Base-by-base conservation (phyloP, 495 filamentous ascomycete species). In the Lophiostoma macrostomum region DNA sequence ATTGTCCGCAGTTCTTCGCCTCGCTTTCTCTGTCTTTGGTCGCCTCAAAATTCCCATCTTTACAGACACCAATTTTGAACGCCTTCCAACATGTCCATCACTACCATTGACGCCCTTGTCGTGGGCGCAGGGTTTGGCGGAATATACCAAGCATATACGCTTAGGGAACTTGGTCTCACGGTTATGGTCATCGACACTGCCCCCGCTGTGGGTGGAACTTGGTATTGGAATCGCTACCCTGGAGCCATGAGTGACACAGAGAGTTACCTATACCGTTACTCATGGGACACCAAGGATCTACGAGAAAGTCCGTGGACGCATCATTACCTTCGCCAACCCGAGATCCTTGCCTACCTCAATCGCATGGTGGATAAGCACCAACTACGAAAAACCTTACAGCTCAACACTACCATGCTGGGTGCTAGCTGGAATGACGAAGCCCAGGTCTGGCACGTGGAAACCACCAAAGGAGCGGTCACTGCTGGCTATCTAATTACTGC, bases 241-340 rank as follows among this genome's bases (percentile, higher is more conserved):
- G 53, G 53, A 5, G 12, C 10, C 20, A 14, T 34, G 28, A n/a
- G 29, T 18, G 48, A 51, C 20, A 56, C 61, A 6, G 54, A 53
- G 36, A 50, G 43, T 38, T 50, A 30, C 34, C 25, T 50, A 19
- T 65, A 65, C 37, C 44, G 52, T 11, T 66, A 47, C 50, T 60
- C 58, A n/a, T 64, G 50, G 51, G 61, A 64, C 44, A 39, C 28
- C 12, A 58, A 64, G 16, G 52, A 61, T 31, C 38, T 64, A 4
- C 13, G 43, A 14, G 38, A 30, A 13, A 61, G 61, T 28, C 52
- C 38, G 1, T 54, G 50, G 50, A 29, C 24, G 13, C 19, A 37
- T 8, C 8, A 10, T 19, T 54, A 50, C 32, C 13, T 46, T 2
- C 30, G 16, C 5, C 41, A 47, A n/a, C 25, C 50, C 13, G 50